A percentile compares a stretch with the other conserved stretches of the same genome.
Conservation (phyloP, 2,329 filamentous ascomycete genomes). For the Ascochyta pisi region DNA sequence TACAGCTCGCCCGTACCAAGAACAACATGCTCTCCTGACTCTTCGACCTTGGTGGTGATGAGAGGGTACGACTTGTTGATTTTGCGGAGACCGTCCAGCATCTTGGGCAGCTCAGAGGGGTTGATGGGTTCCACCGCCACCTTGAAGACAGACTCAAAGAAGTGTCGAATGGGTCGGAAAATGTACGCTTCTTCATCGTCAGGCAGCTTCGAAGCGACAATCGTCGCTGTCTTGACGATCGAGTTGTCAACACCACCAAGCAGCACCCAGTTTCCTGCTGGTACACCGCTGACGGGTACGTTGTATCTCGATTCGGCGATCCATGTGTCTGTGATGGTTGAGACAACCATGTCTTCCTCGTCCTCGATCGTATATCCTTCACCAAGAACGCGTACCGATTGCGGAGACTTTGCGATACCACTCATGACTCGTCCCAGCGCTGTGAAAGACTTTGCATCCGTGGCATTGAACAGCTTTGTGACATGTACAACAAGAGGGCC, state of each 20-base stretch:
- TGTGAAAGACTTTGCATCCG: slow-evolving; percentile 89
- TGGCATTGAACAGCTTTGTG: slow-evolving; percentile 89
- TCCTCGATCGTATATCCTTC: slow-evolving; percentile 97
- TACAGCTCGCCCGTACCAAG: slow-evolving; percentile 98
- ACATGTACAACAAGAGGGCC: slow-evolving; percentile 91
- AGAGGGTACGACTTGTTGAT: slow-evolving; percentile 98
- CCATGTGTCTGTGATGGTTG: slow-evolving; percentile 84
- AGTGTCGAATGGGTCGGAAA: slow-evolving; percentile 90
- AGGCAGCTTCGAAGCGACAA: slow-evolving; percentile 79
- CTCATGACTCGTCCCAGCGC: slow-evolving; percentile 92
- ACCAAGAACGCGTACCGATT: slow-evolving; percentile 87
- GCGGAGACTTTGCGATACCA: slow-evolving; percentile 81
- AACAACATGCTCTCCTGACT: slow-evolving; percentile 94
- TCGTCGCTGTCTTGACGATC: slow-evolving; percentile 95
- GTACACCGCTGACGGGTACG: slow-evolving; percentile 87
- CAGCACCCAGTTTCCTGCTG: slow-evolving; percentile 92
- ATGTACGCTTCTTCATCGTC: slow-evolving; percentile 94
- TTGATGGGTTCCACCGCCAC: slow-evolving; percentile 98
- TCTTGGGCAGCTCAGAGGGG: slow-evolving; percentile 96
- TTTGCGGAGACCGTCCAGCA: slow-evolving; percentile 95
- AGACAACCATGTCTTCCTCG: slow-evolving; percentile 93
- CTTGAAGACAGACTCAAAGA: slow-evolving; percentile 97
- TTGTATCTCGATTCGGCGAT: slow-evolving; percentile 94
- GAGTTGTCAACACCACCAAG: slow-evolving; percentile 94
- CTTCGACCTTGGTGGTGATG: slow-evolving; percentile 95